These are phyloP conservation scores for Durotheca rogersii DNA, from an alignment of 495 filamentous ascomycete genomes.

Conservation along the genomic window DNA sequence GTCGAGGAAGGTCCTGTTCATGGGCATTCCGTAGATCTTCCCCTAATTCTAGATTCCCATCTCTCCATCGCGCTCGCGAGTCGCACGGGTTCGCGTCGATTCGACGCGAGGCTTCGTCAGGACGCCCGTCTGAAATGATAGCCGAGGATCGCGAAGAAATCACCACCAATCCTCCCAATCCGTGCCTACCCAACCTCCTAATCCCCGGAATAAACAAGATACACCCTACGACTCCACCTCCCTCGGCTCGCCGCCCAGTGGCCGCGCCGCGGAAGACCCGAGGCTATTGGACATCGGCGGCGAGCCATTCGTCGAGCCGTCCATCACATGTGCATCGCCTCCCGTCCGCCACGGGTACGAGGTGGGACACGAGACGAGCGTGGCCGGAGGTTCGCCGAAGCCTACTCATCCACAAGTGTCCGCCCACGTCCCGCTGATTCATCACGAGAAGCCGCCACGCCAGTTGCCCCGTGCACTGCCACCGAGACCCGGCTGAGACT, in stretches of 20 bases:
- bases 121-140: constrained; percentile 16
- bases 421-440: constrained; percentile 23
- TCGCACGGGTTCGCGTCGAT: constrained; percentile 16
- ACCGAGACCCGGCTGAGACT: constrained; percentile 15
- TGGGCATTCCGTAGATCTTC: constrained; percentile 17
- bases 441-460: constrained; percentile 18
- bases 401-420: constrained; percentile 7
- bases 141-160: constrained; percentile 17
- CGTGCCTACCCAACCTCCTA: neutral
- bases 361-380: constrained; percentile 14
- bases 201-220: constrained; percentile 5
- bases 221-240: no score
- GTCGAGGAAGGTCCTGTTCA: constrained; percentile 17
- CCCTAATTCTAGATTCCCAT: constrained; percentile 22
- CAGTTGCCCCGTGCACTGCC: constrained; percentile 19
- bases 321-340: neutral
- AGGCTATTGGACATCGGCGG: constrained; percentile 16
- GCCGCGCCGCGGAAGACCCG: constrained; percentile 23
- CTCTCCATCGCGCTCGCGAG: constrained; percentile 22
- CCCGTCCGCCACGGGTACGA: constrained; percentile 7
- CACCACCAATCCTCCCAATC: neutral
- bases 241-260: constrained; percentile 11
- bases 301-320: constrained; percentile 16
- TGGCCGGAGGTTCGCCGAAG: constrained; percentile 17
- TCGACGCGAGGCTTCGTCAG: constrained; percentile 20